Conservation (phyloP, 495 filamentous ascomycete genomes). For the Penicillium malachiteum region DNA sequence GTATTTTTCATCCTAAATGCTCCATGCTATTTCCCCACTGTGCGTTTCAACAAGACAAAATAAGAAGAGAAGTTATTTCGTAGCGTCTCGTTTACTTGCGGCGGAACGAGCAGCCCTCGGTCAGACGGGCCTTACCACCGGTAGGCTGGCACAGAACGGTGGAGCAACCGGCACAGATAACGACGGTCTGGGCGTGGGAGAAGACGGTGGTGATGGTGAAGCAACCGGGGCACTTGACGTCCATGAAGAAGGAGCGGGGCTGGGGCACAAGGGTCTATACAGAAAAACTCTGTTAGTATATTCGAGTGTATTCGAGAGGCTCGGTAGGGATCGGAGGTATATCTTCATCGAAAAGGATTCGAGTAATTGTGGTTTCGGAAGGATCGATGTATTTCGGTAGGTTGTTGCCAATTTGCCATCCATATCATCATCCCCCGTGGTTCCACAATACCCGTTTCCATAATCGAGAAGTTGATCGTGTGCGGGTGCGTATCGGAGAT, state of each 20-base stretch:
- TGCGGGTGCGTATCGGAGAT: conserved; percentile 9
- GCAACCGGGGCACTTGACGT: conserved; percentile 99
- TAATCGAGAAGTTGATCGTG: conserved; percentile 4
- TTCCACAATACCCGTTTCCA: conserved; percentile 13
- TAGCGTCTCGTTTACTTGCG: conserved; percentile 78
- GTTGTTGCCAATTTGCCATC: background rate
- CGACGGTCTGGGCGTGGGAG: conserved; percentile 99
- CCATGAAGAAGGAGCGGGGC: conserved; percentile 99
- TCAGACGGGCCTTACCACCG: conserved; percentile 94
- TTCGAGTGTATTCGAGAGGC: background rate
- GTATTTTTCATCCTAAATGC: conserved; percentile 36
- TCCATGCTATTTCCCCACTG: conserved; percentile 31
- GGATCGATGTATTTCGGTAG: background rate
- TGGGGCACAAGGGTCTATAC: conserved; percentile 84
- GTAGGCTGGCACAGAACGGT: conserved; percentile 98
- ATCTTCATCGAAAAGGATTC: background rate
- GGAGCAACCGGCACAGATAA: conserved; percentile 97
- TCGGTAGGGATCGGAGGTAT: too few relatives aligned
- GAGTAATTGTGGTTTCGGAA: background rate
- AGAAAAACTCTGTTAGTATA: conserved; percentile 17
- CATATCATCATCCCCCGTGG: conserved; percentile 3
- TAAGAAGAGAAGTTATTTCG: conserved; percentile 22
- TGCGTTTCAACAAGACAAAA: conserved; percentile 35
- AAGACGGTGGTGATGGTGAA: conserved; percentile 99
- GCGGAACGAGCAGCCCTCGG: conserved; percentile 99